Base-by-base conservation (phyloP, 2,329 filamentous ascomycete species). In the Exophiala mesophila region DNA sequence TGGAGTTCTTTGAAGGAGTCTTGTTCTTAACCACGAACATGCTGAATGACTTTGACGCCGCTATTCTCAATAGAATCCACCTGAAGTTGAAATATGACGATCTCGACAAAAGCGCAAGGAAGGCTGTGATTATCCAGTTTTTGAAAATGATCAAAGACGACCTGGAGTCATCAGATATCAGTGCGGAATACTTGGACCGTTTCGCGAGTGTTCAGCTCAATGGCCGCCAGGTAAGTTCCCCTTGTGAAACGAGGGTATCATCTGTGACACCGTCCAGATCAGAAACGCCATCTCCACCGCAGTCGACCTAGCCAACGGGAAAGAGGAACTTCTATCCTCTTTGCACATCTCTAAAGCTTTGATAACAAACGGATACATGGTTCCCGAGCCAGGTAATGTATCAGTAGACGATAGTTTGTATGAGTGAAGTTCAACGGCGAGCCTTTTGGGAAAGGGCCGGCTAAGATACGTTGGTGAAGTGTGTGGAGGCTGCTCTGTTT, bases 21-120 rank as follows among this genome's bases (percentile, higher is more conserved):
- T 56, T 71, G 32, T 69, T 72, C 45, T 54, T 69, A 9, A 69
- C 66, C 4, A 67, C 65, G 5, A 73, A 73, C 49, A 63, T 67
- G 5, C 63, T 67, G 15, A 52, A 59, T 5, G 65, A 62, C 4
- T 67, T 72, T 44, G 70, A 72, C 39, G 51, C 58, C 2, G 69
- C 68, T 7, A 31, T 48, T 30, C 23, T 38, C 3, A 20, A 10
- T 18, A 34, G 45, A 2, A 48, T 48, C 16, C 45, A 45, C 28
- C 23, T 48, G 8, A 10, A 29, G 3, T 18, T 48, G 17, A 35
- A 23, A 20, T 44, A 28, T n/a, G 24, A 28, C 8, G 8, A 8
- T 8, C 24, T 28, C 8, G n/a, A 28, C 8, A 28, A 28, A 28
- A n/a, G n/a, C 24, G 24, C 24, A 8, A 8, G 24, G 8, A n/a